Base-by-base conservation (phyloP, 2,329 filamentous ascomycete species). In the Xylaria sp. region DNA sequence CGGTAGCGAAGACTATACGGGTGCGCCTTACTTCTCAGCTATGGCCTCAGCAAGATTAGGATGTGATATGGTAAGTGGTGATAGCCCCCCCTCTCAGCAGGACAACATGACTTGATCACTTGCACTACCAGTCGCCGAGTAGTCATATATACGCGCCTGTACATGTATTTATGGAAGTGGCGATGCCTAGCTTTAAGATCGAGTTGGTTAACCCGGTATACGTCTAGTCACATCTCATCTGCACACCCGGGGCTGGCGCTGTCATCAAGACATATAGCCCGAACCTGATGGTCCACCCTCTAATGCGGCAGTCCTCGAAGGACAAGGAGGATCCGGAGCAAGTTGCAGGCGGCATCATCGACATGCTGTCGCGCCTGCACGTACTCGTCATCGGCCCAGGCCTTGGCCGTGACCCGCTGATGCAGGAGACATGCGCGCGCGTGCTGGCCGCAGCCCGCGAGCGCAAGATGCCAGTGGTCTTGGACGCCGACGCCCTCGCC, bases 251-350 rank as follows among this genome's bases (percentile, higher is more conserved):
- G 64, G 96, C 96, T 2, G 94, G 88, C 56, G 86, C 89, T 77
- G 94, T 98, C 46, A 97, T 99, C 83, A 99, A 99, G 84, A 93
- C 94, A 3, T 99, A 98, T 84, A 98, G 94, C 23, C 96, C 96
- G 2, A 98, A 98, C 80, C 86, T 99, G 34, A 99, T 99, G 95
- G 96, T 99, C 12, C 96, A 98, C 81, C 96, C 96, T 0, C 88
- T 98, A 74, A 95, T 99, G 52, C 52, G 52, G 28, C 52, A 55
- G 18, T 75, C 82, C 34, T 85, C 88, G 74, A 82, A 88, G 63
- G 79, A 82, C 28, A 81, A 91, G 65, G 84, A 84, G 13, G 85
- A 89, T 73, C 86, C 91, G 1, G 84, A 84, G 13, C 78, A 84
- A 63, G 86, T 97, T 57, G 89, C 92, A 9, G 81, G 86, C 28